Conservation (phyloP, 176 grass and related monocot genomes). For the Oryza longistaminata region DNA sequence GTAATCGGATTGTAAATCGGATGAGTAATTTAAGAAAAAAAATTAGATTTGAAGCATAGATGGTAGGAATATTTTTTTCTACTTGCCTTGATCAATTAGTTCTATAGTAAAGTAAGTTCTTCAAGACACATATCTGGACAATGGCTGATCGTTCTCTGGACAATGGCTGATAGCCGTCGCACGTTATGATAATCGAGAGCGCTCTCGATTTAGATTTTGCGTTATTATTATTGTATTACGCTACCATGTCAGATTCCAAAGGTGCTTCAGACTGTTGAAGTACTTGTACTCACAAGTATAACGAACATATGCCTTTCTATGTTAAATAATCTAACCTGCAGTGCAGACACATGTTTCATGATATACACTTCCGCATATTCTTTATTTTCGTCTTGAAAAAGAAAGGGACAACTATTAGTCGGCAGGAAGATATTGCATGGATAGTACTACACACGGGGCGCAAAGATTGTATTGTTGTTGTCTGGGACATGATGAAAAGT, state of each 20-base stretch:
- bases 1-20: too few relatives aligned
- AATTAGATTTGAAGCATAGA: too few relatives aligned
- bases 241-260: neutral
- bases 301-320: neutral
- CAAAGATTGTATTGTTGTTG: slow-evolving; percentile 37
- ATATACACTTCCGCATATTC: neutral
- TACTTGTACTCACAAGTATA: neutral
- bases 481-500: slow-evolving; percentile 20
- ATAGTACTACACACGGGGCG: slow-evolving; percentile 39
- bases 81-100: too few relatives aligned
- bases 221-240: too few relatives aligned
- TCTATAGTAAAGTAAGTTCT: too few relatives aligned
- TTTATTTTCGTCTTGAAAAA: slow-evolving; percentile 15
- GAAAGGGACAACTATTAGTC: slow-evolving; percentile 27
- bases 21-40: too few relatives aligned
- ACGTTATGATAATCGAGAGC: too few relatives aligned
- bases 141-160: too few relatives aligned
- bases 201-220: too few relatives aligned
- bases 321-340: neutral
- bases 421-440: slow-evolving; percentile 49
- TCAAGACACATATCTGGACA: too few relatives aligned
- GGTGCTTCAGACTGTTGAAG: neutral
- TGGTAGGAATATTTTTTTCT: too few relatives aligned
- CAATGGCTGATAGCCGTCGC: too few relatives aligned
- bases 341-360: neutral